A percentile compares a stretch with the other conserved stretches of the same genome.
These are phyloP conservation scores for Hypoxylon sp. DNA, from an alignment of 2,329 filamentous ascomycete genomes.

Conservation along the genomic window DNA sequence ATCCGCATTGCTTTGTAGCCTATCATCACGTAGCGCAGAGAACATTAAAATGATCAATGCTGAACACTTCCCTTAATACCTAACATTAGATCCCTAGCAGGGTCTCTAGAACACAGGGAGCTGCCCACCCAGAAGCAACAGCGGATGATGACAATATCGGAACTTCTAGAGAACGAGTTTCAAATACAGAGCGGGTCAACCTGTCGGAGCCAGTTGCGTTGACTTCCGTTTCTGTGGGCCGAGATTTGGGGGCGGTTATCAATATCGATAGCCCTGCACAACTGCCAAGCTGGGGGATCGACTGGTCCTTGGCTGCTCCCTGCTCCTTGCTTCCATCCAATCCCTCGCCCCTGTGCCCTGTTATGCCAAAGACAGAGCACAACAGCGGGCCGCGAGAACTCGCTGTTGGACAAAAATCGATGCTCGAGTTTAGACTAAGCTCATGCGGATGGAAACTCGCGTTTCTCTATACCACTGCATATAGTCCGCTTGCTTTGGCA, in stretches of 20 bases:
- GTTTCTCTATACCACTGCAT: constrained; percentile 16
- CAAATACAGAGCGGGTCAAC: constrained; percentile 2
- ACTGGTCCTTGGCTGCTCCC: constrained; percentile 8
- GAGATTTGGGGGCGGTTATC: constrained; percentile 31
- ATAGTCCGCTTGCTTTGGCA: constrained; percentile 1
- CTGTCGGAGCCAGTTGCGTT: constrained; percentile 6
- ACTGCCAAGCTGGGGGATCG: constrained; percentile 8
- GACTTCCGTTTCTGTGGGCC: constrained; percentile 3
- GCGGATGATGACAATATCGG: constrained; percentile 15
- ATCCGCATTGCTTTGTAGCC: constrained; percentile 35
- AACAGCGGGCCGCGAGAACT: constrained; percentile 24
- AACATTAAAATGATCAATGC: neutral
- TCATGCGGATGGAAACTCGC: constrained; percentile 15
- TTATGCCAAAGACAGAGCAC: neutral
- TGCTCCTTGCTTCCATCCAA: constrained; percentile 3
- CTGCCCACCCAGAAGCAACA: neutral
- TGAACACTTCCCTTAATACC: neutral
- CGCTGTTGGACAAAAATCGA: constrained; percentile 23
- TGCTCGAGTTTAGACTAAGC: constrained; percentile 29
- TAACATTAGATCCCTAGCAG: neutral
- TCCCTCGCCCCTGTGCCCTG: neutral
- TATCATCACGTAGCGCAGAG: constrained; percentile 24
- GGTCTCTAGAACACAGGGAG: neutral
- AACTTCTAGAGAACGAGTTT: constrained; percentile 13
- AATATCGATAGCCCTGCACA: constrained; percentile 27